Percentiles rank a stretch among this genome's conserved stretches.
phyloP scores from a whole-genome alignment of 805 yeast species.

The Starmerella powellii region DNA sequence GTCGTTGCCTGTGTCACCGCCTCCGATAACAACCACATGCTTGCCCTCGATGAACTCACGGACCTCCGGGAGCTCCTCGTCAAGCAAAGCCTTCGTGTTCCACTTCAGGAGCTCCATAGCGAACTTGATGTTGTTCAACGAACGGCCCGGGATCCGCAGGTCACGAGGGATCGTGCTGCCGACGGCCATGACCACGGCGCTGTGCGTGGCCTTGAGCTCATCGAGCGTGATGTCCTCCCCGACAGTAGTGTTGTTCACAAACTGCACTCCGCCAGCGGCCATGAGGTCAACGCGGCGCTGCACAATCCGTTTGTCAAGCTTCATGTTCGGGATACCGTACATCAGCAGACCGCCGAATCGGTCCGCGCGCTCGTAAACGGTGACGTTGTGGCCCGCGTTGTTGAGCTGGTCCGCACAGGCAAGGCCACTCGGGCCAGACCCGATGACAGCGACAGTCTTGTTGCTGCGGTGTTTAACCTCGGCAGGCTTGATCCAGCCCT shows the following conservation, averaged over 20 bases:
- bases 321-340: slow-evolving; percentile 99
- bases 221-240: slow-evolving; percentile 73
- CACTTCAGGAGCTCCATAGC: slow-evolving; percentile 86
- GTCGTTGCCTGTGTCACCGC: slow-evolving; percentile 99
- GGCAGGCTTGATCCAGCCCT: slow-evolving; percentile 87
- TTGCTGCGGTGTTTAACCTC: slow-evolving; percentile 78
- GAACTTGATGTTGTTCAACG: slow-evolving; percentile 73
- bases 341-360: slow-evolving; percentile 93
- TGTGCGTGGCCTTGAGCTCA: slow-evolving; percentile 50
- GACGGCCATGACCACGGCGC: slow-evolving; percentile 82
- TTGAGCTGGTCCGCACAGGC: slow-evolving; percentile 96
- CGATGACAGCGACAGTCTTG: slow-evolving; percentile 71
- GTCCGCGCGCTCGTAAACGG: slow-evolving; percentile 87
- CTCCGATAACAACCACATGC: slow-evolving; percentile 92
- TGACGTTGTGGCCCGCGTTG: slow-evolving; percentile 87
- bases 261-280: slow-evolving; percentile 79
- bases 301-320: slow-evolving; percentile 83
- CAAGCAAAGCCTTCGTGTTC: slow-evolving; percentile 83
- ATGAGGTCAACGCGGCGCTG: slow-evolving; percentile 85
- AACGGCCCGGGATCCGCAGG: slow-evolving; percentile 87
- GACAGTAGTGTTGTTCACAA: slow-evolving; percentile 62
- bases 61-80: slow-evolving; percentile 65
- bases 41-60: slow-evolving; percentile 65
- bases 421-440: slow-evolving; percentile 96
- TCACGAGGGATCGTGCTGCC: slow-evolving; percentile 97